phyloP scores from a whole-genome alignment of 345 rosid genomes.

The Garcia nutans region DNA sequence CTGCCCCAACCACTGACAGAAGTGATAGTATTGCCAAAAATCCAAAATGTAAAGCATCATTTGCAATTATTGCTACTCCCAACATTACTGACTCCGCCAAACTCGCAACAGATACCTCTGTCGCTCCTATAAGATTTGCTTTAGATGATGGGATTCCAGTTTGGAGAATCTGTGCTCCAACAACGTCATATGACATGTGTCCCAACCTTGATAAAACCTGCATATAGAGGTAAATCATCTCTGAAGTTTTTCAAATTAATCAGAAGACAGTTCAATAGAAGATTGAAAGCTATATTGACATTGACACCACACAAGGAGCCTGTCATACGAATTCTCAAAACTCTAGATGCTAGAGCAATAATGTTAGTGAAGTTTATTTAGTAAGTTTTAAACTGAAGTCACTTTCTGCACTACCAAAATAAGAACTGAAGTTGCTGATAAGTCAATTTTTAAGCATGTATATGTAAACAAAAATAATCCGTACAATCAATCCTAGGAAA shows the following conservation, averaged over 20 bases:
- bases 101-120: conserved; percentile 88
- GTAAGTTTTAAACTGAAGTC: background rate
- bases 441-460: background rate
- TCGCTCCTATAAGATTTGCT: conserved; percentile 87
- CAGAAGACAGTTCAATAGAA: background rate
- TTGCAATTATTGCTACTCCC: conserved; percentile 81
- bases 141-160: conserved; percentile 88
- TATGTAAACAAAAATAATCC: conserved; percentile 22
- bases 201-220: conserved; percentile 91
- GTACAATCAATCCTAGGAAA: conserved; percentile 81
- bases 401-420: no score
- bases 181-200: conserved; percentile 83
- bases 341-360: no score
- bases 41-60: conserved; percentile 80
- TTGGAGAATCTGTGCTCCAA: conserved; percentile 94
- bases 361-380: background rate
- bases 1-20: conserved; percentile 79
- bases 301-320: background rate
- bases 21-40: conserved; percentile 68
- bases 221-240: background rate
- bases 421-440: background rate
- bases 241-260: background rate
- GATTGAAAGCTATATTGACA: background rate
- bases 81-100: conserved; percentile 86
- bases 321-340: background rate